A percentile compares a stretch with the other conserved stretches of the same genome.
These are phyloP conservation scores for Gymnopilus dilepis DNA, from an alignment of 768 basidiomycete species.

Conservation along the genomic window DNA sequence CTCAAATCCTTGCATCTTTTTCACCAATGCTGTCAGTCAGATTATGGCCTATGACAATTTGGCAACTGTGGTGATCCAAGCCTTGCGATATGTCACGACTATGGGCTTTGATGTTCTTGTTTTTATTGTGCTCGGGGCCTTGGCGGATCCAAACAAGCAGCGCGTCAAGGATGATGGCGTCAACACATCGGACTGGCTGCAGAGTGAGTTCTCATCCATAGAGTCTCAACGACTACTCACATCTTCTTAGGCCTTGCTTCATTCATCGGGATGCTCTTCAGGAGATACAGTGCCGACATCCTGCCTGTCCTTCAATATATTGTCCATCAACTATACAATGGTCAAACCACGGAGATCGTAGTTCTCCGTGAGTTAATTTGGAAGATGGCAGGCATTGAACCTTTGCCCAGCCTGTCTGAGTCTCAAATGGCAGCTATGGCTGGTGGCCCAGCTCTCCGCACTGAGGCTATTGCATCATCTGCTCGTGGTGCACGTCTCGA, in stretches of 20 bases:
- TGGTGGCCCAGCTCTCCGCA: constrained; percentile 84
- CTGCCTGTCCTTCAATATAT: constrained; percentile 88
- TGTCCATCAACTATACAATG: constrained; percentile 85
- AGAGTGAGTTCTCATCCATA: constrained; percentile 64
- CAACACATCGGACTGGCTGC: constrained; percentile 89
- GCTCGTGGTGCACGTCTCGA: constrained; percentile 79
- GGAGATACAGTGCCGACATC: constrained; percentile 83
- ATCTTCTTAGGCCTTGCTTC: constrained; percentile 76
- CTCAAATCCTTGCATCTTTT: constrained; percentile 92
- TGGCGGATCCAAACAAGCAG: constrained; percentile 81
- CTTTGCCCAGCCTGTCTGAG: constrained; percentile 87
- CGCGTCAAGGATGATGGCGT: constrained; percentile 93
- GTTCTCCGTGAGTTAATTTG: constrained; percentile 92
- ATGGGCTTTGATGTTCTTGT: constrained; percentile 95
- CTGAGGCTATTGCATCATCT: constrained; percentile 84
- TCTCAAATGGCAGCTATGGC: constrained; percentile 90
- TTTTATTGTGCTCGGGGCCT: constrained; percentile 84
- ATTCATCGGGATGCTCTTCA: constrained; percentile 91
- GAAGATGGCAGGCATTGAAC: constrained; percentile 95
- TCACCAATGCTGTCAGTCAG: constrained; percentile 87
- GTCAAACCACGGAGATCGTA: constrained; percentile 85
- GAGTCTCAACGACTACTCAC: constrained; percentile 20
- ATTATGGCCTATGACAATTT: constrained; percentile 97
- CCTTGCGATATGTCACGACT: constrained; percentile 84
- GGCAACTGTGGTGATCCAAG: constrained; percentile 87